Evolutionary conservation across 2,329 filamentous ascomycete genomes (phyloP).

Genomic region (Trichoderma lentiforme): DNA sequence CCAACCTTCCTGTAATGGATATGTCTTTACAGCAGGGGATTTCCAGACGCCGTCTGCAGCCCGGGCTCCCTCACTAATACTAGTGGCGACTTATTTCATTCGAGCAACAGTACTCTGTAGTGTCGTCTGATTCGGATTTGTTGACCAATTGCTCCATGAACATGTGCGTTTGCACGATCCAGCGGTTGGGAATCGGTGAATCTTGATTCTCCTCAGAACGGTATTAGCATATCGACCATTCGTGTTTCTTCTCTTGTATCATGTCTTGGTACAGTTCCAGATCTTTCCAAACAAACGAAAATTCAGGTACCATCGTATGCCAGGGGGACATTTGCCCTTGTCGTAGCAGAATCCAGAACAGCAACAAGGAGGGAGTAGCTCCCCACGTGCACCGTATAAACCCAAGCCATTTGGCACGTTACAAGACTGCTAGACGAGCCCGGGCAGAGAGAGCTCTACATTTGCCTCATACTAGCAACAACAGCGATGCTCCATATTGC

Average conservation of each 20-base stretch:
- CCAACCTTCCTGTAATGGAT: conserved; percentile 11
- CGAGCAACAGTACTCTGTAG: neutral
- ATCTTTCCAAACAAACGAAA: conserved; percentile 9
- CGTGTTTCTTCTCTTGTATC: neutral
- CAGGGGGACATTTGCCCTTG: neutral
- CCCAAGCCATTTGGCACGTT: conserved; percentile 3
- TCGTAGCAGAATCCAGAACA: neutral
- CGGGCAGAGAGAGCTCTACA: neutral
- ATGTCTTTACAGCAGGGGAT: neutral
- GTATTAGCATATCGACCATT: neutral
- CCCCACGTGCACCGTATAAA: conserved; percentile 5
- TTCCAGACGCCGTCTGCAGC: neutral
- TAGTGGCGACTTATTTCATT: neutral
- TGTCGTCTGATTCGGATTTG: neutral
- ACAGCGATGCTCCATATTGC: neutral
- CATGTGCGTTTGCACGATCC: neutral
- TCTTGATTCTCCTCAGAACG: neutral
- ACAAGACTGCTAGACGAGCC: neutral
- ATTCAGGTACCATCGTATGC: neutral
- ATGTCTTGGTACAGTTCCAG: conserved; percentile 6
- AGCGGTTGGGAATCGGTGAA: neutral
- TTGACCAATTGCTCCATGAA: neutral
- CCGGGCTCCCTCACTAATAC: neutral
- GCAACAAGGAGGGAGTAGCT: neutral
- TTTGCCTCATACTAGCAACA: neutral